Base-by-base conservation (phyloP, 139 green algal genomes). In the Mychonastes homosphaera region DNA sequence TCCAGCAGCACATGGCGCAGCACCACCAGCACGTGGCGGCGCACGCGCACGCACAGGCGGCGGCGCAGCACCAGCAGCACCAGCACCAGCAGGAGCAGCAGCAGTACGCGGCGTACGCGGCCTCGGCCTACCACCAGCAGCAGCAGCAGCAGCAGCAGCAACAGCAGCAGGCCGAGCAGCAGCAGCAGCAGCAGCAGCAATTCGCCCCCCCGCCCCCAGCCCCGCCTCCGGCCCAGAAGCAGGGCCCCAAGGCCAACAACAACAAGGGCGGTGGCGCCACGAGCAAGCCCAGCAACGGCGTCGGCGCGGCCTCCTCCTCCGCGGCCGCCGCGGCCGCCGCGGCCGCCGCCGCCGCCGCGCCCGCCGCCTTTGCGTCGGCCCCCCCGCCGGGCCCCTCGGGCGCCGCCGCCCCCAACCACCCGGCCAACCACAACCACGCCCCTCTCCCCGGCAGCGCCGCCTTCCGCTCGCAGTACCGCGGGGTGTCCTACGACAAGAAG, bases 401-500 rank as follows among this genome's bases (percentile, higher is more conserved):
- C n/a, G n/a, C n/a, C n/a, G n/a, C n/a, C n/a, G n/a, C n/a, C n/a
- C n/a, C n/a, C n/a, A n/a, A n/a, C n/a, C n/a, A n/a, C n/a, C n/a
- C n/a, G n/a, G n/a, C n/a, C n/a, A n/a, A n/a, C n/a, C n/a, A n/a
- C n/a, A n/a, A n/a, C n/a, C n/a, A n/a, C n/a, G n/a, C n/a, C n/a
- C n/a, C n/a, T n/a, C n/a, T n/a, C n/a, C n/a, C n/a, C n/a, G n/a
- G n/a, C n/a, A n/a, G 39, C n/a, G n/a, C n/a, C n/a, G n/a, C n/a
- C n/a, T 65, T 61, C 16, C 53, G 63, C 34, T 80, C 69, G 1
- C 66, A 79, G 43, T 87, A 81, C 51, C 51, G 80, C 7, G 80
- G 80, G 2, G 80, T 87, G 35, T 75, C 59, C 46, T 87, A 83
- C 61, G 80, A 87, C 67, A 79, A 80, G 43, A 87, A 86, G 67